A percentile compares a stretch with the other conserved stretches of the same genome.
These are phyloP conservation scores for Paramecium sexaurelia DNA, from an alignment of 73 alveolate species.

Conservation along the genomic window DNA sequence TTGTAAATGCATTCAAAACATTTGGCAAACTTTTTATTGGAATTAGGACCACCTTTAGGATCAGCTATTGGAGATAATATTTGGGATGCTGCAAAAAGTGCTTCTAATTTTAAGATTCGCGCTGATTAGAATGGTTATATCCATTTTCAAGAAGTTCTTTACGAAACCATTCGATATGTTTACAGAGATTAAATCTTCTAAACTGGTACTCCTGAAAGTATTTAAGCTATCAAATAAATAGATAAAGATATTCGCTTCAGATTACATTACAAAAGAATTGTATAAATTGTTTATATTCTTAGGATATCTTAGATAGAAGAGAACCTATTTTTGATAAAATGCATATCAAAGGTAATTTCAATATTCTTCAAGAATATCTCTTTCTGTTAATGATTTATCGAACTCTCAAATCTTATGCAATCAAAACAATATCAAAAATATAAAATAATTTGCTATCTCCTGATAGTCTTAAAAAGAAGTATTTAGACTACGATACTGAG, in stretches of 20 bases:
- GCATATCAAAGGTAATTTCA: conserved; percentile 20
- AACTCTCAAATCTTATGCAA: not conserved
- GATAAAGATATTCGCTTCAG: conserved; percentile 25
- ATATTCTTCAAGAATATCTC: conserved; percentile 17
- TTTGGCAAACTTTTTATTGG: conserved; percentile 16
- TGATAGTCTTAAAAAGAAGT: not conserved
- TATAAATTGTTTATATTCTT: not conserved
- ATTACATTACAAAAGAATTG: conserved; percentile 24
- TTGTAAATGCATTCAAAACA: not conserved
- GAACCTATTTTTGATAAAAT: not conserved
- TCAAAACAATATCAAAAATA: not conserved
- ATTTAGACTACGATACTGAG: not conserved
- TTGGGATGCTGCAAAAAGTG: conserved; percentile 60
- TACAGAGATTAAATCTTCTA: not conserved
- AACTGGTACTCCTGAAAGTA: conserved; percentile 33
- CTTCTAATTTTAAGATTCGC: not conserved
- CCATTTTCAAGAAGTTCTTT: not conserved
- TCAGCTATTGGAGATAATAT: conserved; percentile 25
- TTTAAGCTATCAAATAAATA: not conserved
- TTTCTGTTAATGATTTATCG: not conserved
- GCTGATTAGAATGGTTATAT: not conserved
- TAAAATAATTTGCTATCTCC: not conserved
- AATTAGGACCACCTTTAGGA: conserved; percentile 46
- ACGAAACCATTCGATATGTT: conserved; percentile 20
- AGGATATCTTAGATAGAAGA: not conserved